phyloP scores from a whole-genome alignment of 1,139 yeast genomes.

The Protomyces pachydermus region DNA sequence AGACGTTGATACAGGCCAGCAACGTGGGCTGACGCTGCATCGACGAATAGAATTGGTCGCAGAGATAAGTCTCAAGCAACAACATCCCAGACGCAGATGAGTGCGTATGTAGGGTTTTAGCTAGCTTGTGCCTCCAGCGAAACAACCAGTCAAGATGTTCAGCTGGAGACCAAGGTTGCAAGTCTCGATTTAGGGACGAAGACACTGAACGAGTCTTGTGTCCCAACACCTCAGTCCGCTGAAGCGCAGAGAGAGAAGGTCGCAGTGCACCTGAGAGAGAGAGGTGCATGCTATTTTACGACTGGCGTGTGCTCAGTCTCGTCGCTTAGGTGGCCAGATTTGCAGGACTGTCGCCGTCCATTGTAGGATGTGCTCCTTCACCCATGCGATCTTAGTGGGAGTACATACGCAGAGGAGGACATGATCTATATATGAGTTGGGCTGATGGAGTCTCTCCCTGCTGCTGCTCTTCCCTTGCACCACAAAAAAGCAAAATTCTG shows the following conservation, averaged over 20 bases:
- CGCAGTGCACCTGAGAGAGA: too few species aligned
- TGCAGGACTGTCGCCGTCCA: too few species aligned
- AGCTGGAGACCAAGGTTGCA: not conserved
- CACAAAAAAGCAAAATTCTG: too few species aligned
- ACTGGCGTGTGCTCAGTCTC: too few species aligned
- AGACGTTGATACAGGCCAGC: not conserved
- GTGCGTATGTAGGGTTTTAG: not conserved
- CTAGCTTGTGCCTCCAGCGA: not conserved
- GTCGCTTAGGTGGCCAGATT: too few species aligned
- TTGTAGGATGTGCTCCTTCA: too few species aligned
- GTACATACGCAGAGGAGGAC: not conserved
- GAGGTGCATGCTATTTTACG: too few species aligned
- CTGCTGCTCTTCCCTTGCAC: not conserved
- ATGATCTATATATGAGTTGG: not conserved
- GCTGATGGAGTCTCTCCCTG: not conserved
- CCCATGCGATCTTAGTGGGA: not conserved
- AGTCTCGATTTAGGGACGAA: constrained; percentile 16
- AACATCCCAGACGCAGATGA: constrained; percentile 3
- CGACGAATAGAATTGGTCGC: constrained; percentile 24
- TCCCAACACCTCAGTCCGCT: constrained; percentile 13
- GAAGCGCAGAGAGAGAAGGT: not conserved
- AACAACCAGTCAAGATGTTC: not conserved
- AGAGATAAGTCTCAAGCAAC: constrained; percentile 24
- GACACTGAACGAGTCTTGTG: constrained; percentile 12
- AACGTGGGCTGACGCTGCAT: not conserved